These are phyloP conservation scores for Nowakowskiella sp. DNA, from an alignment of 192 early-diverging fungal genomes.

Conservation along the genomic window DNA sequence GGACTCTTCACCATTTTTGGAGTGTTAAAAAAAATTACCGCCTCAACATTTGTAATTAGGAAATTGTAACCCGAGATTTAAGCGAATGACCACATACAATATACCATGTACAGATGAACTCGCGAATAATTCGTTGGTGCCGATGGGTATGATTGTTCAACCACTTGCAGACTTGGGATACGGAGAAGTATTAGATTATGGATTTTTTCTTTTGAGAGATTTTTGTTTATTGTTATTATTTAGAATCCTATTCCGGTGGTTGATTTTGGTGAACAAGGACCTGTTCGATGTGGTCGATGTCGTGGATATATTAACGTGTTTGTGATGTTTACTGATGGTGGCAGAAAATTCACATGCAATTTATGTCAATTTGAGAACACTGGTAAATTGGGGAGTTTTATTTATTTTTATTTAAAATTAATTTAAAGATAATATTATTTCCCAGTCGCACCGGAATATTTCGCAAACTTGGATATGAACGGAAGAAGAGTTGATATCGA, in stretches of 20 bases:
- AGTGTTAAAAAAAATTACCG: constrained; percentile 9
- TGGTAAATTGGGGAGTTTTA: constrained; percentile 24
- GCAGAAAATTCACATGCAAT: constrained; percentile 89
- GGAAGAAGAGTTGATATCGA: constrained; percentile 78
- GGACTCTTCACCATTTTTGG: not conserved
- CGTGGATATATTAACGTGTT: constrained; percentile 91
- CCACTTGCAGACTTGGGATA: constrained; percentile 77
- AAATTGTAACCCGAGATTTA: constrained; percentile 74
- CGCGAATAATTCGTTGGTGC: constrained; percentile 66
- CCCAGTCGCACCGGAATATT: constrained; percentile 84
- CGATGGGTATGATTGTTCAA: constrained; percentile 82
- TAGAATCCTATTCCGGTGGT: constrained; percentile 65
- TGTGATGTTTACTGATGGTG: constrained; percentile 81
- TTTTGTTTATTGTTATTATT: not conserved
- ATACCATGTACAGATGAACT: constrained; percentile 79
- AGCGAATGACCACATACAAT: constrained; percentile 81
- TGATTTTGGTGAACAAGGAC: constrained; percentile 78
- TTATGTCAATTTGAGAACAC: constrained; percentile 83
- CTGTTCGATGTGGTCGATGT: constrained; percentile 84
- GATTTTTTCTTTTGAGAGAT: constrained; percentile 4
- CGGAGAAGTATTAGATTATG: constrained; percentile 49
- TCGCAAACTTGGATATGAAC: constrained; percentile 88
- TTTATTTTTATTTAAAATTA: constrained; percentile 5
- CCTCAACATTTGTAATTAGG: constrained; percentile 10
- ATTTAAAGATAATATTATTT: too few relatives aligned